phyloP scores from a whole-genome alignment of 2,329 filamentous ascomycete genomes.

The Sclerotinia glacialis region DNA sequence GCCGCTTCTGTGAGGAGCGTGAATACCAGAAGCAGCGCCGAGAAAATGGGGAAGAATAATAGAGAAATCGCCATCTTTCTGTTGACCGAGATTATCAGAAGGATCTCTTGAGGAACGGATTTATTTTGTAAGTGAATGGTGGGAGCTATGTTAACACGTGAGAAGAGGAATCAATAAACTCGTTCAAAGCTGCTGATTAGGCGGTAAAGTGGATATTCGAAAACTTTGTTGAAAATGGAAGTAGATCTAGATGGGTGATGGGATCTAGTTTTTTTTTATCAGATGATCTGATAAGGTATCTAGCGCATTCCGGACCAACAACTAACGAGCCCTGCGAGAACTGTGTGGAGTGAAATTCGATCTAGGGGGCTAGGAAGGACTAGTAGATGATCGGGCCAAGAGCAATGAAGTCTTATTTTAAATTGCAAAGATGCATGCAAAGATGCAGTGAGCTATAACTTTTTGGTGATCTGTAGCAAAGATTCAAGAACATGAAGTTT shows the following conservation, averaged over 20 bases:
- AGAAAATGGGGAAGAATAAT: constrained; percentile 43
- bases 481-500: no score
- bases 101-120: not conserved
- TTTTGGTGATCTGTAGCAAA: not conserved
- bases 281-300: constrained; percentile 22
- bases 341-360: not conserved
- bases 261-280: constrained; percentile 40
- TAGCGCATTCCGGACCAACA: not conserved
- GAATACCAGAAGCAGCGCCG: constrained; percentile 34
- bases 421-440: not conserved
- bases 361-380: no score
- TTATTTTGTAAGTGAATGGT: not conserved
- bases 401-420: not conserved
- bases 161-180: no score
- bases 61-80: constrained; percentile 45
- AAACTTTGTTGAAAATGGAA: constrained; percentile 38
- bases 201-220: constrained; percentile 25
- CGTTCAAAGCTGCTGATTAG: not conserved
- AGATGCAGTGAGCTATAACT: no score
- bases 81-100: not conserved
- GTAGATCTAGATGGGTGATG: constrained; percentile 44
- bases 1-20: constrained; percentile 43
- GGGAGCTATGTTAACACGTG: not conserved
- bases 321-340: not conserved
- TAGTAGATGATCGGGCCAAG: not conserved